phyloP scores from a whole-genome alignment of 768 basidiomycete genomes.

The Rhodosporidiobolus sp. region DNA sequence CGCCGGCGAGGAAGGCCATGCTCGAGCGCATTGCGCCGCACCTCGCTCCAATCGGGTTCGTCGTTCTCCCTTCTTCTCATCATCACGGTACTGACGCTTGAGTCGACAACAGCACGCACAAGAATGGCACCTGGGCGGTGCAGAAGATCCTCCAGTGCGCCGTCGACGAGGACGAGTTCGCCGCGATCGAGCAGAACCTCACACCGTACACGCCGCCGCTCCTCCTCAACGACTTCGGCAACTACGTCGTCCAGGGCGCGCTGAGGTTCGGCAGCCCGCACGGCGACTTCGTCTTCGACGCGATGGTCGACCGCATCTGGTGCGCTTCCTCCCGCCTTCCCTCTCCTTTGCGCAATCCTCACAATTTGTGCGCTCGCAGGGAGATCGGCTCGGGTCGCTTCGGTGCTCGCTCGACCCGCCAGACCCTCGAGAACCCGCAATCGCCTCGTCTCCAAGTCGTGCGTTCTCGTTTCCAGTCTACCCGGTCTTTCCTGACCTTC shows the following conservation, averaged over 20 bases:
- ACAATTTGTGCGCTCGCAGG: conserved; percentile 44
- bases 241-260: conserved; percentile 60
- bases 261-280: conserved; percentile 82
- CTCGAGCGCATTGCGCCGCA: conserved; percentile 89
- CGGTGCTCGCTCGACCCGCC: conserved; percentile 95
- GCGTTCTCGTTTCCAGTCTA: conserved; percentile 20
- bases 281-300: conserved; percentile 95
- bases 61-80: too few relatives aligned
- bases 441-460: conserved; percentile 80
- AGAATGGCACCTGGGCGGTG: conserved; percentile 99
- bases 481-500: not conserved
- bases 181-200: conserved; percentile 77
- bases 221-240: conserved; percentile 78
- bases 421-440: conserved; percentile 86
- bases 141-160: conserved; percentile 99
- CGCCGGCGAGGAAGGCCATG: conserved; percentile 76
- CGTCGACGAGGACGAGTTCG: conserved; percentile 77
- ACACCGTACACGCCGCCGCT: conserved; percentile 89
- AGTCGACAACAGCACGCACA: conserved; percentile 62
- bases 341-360: not conserved
- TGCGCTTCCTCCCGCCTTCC: not conserved
- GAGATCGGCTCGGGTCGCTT: conserved; percentile 97
- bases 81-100: not conserved
- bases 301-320: conserved; percentile 95
- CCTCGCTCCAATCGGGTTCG: conserved; percentile 81